Base-by-base conservation (phyloP, 1,284 basidiomycete genomes). In the Paramarasmius palmivorus region DNA sequence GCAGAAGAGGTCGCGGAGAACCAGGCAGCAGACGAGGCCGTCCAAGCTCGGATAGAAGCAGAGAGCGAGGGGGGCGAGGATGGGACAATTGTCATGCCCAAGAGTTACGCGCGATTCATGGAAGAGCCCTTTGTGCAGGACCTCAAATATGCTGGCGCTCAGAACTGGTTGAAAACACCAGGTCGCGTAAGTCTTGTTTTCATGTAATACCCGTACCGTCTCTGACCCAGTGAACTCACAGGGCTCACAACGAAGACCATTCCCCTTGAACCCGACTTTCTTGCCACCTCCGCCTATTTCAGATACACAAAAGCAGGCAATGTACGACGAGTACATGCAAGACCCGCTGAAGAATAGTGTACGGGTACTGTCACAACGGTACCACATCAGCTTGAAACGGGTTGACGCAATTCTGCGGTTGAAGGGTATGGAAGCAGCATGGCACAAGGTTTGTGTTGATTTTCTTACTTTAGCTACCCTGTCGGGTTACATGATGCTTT, bases 211-310 rank as follows among this genome's bases (percentile, higher is more conserved):
- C n/a, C n/a, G n/a, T n/a, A n/a, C n/a, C n/a, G n/a, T n/a, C n/a
- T n/a, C n/a, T n/a, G n/a, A n/a, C n/a, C n/a, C n/a, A 32, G 37
- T 10, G 5, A 23, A 26, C 22, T 35, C 15, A 40, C 12, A 40
- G 39, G 15, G 9, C 20, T 57, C 26, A 8, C 32, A 17, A n/a
- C 36, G 53, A n/a, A 40, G 88, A 86, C 91, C 92, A 1, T 94
- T 93, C 67, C 90, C 91, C 14, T 73, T 90, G 69, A 94, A 94
- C 63, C 81, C 81, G 7, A 83, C 87, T 0, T 94, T 93, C 70
- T 81, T 79, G 59, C 92, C 92, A 14, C 87, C 88, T 19, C 70
- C 82, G 7, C 92, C 92, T 8, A 70, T 92, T 35, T 87, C 89
- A 0, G 82, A 92, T 59, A 65, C 65, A 3, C 65, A 83, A 42